A percentile compares a stretch with the other conserved stretches of the same genome.
Conservation (phyloP, 1,139 yeast genomes). For the Suzukiozyma palmioleophila region DNA sequence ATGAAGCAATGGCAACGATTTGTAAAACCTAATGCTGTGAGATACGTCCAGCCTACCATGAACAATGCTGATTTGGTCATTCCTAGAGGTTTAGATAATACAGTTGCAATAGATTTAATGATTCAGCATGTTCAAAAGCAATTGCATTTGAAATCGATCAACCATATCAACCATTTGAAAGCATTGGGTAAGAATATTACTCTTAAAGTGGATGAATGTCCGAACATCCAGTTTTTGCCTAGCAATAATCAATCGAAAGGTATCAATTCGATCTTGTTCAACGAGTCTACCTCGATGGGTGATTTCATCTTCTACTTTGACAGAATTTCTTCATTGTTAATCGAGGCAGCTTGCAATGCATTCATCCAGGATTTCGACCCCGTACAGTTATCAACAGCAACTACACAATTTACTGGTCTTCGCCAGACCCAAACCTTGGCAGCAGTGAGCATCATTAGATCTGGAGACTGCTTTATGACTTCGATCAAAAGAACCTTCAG, state of each 20-base stretch:
- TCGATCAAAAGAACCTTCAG: conserved; percentile 75
- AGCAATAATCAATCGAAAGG: conserved; percentile 66
- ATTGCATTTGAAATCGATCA: conserved; percentile 55
- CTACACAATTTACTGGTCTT: conserved; percentile 35
- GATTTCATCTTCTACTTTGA: conserved; percentile 86
- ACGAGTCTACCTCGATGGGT: conserved; percentile 52
- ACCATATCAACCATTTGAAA: conserved; percentile 59
- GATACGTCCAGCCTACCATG: conserved; percentile 74
- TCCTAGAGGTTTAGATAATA: conserved; percentile 84
- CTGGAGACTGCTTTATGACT: conserved; percentile 88
- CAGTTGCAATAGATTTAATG: conserved; percentile 72
- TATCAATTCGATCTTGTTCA: conserved; percentile 65
- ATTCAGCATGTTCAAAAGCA: conserved; percentile 77
- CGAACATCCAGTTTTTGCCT: conserved; percentile 40
- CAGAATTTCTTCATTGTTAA: conserved; percentile 65
- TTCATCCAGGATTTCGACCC: conserved; percentile 25
- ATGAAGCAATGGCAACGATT: conserved; percentile 84
- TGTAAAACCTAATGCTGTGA: conserved; percentile 89
- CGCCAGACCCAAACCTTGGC: conserved; percentile 39
- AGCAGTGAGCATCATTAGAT: conserved; percentile 77
- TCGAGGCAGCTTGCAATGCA: conserved; percentile 60
- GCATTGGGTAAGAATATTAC: conserved; percentile 44
- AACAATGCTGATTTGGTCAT: conserved; percentile 77
- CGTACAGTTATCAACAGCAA: conserved; percentile 45
- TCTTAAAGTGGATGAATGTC: conserved; percentile 25